A percentile compares a stretch with the other conserved stretches of the same genome.
phyloP scores from a whole-genome alignment of 2,329 filamentous ascomycete species.

The Xylariaceae sp. region DNA sequence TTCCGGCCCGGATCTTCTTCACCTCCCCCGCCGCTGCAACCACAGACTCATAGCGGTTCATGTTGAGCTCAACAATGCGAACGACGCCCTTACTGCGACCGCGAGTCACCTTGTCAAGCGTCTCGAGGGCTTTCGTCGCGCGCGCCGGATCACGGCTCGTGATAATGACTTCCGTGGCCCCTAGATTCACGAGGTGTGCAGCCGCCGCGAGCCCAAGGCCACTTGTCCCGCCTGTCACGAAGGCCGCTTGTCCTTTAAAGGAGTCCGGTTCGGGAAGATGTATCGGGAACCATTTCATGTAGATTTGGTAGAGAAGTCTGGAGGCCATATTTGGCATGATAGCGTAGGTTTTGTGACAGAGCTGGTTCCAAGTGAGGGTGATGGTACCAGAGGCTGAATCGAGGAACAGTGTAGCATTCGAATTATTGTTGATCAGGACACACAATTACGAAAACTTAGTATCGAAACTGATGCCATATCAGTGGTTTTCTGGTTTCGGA shows the following conservation, averaged over 20 bases:
- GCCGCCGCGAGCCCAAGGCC: constrained; percentile 50
- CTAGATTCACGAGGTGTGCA: constrained; percentile 47
- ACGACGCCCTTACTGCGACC: constrained; percentile 30
- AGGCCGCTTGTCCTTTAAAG: constrained; percentile 39
- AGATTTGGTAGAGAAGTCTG: constrained; percentile 27
- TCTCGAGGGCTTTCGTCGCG: constrained; percentile 45
- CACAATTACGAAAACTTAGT: too few species aligned
- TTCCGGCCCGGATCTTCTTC: constrained; percentile 28
- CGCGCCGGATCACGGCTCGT: constrained; percentile 45
- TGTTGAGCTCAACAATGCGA: constrained; percentile 34
- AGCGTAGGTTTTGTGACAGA: not conserved
- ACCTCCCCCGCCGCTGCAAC: constrained; percentile 32
- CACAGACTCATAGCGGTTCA: constrained; percentile 36
- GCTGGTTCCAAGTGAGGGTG: not conserved
- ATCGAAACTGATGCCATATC: too few species aligned
- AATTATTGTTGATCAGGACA: too few species aligned
- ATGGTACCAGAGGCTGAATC: not conserved
- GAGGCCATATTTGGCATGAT: constrained; percentile 18
- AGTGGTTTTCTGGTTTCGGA: too few species aligned
- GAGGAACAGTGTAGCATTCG: too few species aligned
- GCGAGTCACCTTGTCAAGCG: constrained; percentile 40
- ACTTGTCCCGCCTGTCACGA: constrained; percentile 50
- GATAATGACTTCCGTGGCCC: constrained; percentile 48
- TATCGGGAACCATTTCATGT: constrained; percentile 37
- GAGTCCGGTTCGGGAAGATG: constrained; percentile 30